A percentile compares a stretch with the other conserved stretches of the same genome.
phyloP scores from a whole-genome alignment of 352 stramenopile species.

The Thalassiosira hispida region DNA sequence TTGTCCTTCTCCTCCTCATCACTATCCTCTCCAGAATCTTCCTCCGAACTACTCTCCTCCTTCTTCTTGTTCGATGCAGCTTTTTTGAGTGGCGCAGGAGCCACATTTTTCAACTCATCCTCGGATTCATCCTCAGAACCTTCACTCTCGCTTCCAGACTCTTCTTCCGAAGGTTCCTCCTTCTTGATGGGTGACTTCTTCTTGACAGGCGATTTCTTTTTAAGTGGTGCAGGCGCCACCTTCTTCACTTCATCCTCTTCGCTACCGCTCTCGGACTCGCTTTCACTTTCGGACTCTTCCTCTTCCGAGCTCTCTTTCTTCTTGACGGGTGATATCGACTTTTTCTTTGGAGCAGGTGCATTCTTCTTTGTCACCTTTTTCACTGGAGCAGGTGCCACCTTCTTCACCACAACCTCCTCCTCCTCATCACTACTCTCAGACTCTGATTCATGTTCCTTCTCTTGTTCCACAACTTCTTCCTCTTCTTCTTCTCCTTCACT shows the following conservation, averaged over 20 bases:
- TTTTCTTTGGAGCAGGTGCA: too few relatives aligned
- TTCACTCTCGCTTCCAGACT: slow-evolving; percentile 21
- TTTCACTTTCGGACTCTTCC: slow-evolving; percentile 19
- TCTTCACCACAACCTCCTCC: neutral
- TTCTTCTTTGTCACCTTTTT: slow-evolving; percentile 13
- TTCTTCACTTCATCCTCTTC: slow-evolving; percentile 6
- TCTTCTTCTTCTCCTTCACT: slow-evolving; percentile 27
- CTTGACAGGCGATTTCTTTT: slow-evolving; percentile 6
- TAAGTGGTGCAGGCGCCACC: neutral
- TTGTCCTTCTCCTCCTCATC: slow-evolving; percentile 41
- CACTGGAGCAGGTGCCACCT: neutral
- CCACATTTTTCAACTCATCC: slow-evolving; percentile 35
- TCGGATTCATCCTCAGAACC: slow-evolving; percentile 29
- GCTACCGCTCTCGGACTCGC: slow-evolving; percentile 15
- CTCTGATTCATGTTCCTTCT: slow-evolving; percentile 9
- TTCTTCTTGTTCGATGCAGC: neutral
- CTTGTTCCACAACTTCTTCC: slow-evolving; percentile 14
- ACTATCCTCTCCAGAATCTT: slow-evolving; percentile 17
- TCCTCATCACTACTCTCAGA: slow-evolving; percentile 1
- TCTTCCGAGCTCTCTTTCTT: slow-evolving; percentile 7
- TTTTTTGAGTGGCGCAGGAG: slow-evolving; percentile 20
- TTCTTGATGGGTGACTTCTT: too few relatives aligned
- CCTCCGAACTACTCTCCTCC: slow-evolving; percentile 25
- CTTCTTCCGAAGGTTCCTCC: slow-evolving; percentile 9
- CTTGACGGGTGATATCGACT: too few relatives aligned